Percentiles rank a stretch among this genome's conserved stretches.
Evolutionary conservation across 495 filamentous ascomycete species (phyloP).

Genomic region (Aspergillus cavernicola): DNA sequence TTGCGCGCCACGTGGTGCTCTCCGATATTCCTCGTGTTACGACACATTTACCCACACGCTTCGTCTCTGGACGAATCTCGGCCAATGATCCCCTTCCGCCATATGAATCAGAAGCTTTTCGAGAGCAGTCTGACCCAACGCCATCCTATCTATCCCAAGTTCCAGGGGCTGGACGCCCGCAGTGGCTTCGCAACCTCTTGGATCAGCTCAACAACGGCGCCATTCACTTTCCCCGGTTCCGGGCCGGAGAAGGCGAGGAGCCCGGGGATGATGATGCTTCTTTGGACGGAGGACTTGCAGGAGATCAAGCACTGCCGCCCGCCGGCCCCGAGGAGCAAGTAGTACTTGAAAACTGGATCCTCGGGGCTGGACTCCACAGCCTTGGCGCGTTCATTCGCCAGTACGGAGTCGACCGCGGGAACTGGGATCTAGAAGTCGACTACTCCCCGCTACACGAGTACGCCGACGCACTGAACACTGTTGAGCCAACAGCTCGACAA

Average conservation of each 20-base stretch:
- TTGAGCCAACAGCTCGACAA: constrained; percentile 28
- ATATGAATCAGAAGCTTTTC: constrained; percentile 40
- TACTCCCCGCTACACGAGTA: constrained; percentile 37
- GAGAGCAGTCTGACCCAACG: constrained; percentile 36
- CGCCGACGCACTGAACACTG: constrained; percentile 29
- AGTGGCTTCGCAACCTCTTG: constrained; percentile 42
- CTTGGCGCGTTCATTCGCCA: constrained; percentile 38
- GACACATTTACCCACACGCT: constrained; percentile 39
- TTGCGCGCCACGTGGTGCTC: constrained; percentile 76
- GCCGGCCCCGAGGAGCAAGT: constrained; percentile 29
- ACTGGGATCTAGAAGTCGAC: constrained; percentile 40
- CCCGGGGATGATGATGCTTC: constrained; percentile 13
- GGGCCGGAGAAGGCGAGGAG: constrained; percentile 16
- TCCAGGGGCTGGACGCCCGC: constrained; percentile 32
- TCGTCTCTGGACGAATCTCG: constrained; percentile 40
- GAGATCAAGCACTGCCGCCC: constrained; percentile 8
- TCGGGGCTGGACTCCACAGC: constrained; percentile 31
- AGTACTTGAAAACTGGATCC: constrained; percentile 36
- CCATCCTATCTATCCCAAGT: constrained; percentile 34
- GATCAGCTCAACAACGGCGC: constrained; percentile 35
- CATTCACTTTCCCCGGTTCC: constrained; percentile 25
- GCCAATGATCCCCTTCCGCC: constrained; percentile 46
- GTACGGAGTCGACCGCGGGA: constrained; percentile 43
- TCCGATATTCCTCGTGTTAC: constrained; percentile 60
- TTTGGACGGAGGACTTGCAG: constrained; percentile 10